Evolutionary conservation across 1,139 yeast genomes (phyloP).

Genomic region (Blastobotrys ciferrii): DNA sequence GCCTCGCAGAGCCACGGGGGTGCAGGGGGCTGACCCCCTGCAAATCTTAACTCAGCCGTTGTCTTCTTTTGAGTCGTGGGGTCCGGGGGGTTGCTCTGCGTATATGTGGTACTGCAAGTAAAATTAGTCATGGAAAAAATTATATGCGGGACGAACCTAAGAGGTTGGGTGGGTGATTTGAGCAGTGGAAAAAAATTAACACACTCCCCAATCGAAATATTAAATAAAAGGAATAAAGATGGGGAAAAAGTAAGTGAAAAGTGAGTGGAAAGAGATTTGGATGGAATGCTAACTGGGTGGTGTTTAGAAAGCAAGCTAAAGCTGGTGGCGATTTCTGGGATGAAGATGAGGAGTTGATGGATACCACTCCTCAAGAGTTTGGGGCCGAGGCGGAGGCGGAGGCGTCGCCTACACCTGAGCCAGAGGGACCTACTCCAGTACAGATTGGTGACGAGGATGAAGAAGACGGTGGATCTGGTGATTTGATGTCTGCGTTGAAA

Average conservation of each 20-base stretch:
- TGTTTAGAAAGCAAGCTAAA: slow-evolving; percentile 47
- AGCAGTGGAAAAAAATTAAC: too few species aligned
- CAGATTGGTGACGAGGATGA: slow-evolving; percentile 14
- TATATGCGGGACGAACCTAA: too few species aligned
- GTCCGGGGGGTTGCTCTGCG: not conserved
- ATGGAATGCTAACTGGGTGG: slow-evolving; percentile 5
- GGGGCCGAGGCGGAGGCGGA: slow-evolving; percentile 34
- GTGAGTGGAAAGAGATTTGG: not conserved
- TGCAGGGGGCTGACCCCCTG: too few species aligned
- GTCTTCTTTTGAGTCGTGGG: too few species aligned
- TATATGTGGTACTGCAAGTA: not conserved
- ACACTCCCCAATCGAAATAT: not conserved
- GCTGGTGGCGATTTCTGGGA: slow-evolving; percentile 78
- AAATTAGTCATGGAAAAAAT: not conserved
- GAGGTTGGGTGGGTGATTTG: too few species aligned
- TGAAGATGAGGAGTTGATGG: slow-evolving; percentile 62
- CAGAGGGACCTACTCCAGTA: too few species aligned
- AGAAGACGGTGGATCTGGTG: slow-evolving; percentile 55
- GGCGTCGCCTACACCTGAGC: slow-evolving; percentile 3
- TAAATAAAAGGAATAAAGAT: slow-evolving; percentile 23
- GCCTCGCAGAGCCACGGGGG: too few species aligned
- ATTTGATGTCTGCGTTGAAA: slow-evolving; percentile 77
- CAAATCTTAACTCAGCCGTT: too few species aligned
- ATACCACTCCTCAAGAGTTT: slow-evolving; percentile 56
- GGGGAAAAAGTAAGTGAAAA: slow-evolving; percentile 36